A percentile compares a stretch with the other conserved stretches of the same genome.
These are phyloP conservation scores for Neofusicoccum laricinum DNA, from an alignment of 2,329 filamentous ascomycete species.

Conservation along the genomic window DNA sequence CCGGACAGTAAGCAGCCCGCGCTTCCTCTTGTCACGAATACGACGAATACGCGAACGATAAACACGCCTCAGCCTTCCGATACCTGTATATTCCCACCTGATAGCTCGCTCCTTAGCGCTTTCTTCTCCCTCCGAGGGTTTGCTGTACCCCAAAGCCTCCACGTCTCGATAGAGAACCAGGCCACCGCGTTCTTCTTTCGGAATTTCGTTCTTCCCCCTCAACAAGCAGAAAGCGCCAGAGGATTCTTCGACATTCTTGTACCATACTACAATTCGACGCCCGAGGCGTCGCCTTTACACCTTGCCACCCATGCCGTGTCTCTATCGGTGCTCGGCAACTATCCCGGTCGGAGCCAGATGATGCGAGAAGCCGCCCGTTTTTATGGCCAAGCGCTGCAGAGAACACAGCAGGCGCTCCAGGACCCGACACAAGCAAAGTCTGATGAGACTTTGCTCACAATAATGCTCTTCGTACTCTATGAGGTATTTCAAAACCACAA, in stretches of 20 bases:
- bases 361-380: slow-evolving; percentile 31
- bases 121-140: not conserved
- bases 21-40: not conserved
- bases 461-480: slow-evolving; percentile 41
- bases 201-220: slow-evolving; percentile 39
- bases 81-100: not conserved
- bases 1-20: not conserved
- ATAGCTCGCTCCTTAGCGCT: not conserved
- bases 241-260: slow-evolving; percentile 39
- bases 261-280: slow-evolving; percentile 35
- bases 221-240: slow-evolving; percentile 35
- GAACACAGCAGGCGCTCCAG: slow-evolving; percentile 35
- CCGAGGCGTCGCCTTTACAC: slow-evolving; percentile 36
- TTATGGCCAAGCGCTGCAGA: slow-evolving; percentile 38
- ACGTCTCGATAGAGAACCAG: slow-evolving; percentile 33
- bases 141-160: slow-evolving; percentile 18
- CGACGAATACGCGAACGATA: not conserved
- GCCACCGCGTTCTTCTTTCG: slow-evolving; percentile 42
- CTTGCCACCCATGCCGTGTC: slow-evolving; percentile 39
- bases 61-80: not conserved
- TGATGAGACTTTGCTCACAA: slow-evolving; percentile 38
- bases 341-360: slow-evolving; percentile 34
- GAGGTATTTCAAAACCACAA: slow-evolving; percentile 30
- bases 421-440: slow-evolving; percentile 34
- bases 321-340: slow-evolving; percentile 37